Evolutionary conservation across 2,329 filamentous ascomycete species (phyloP).

Genomic region (Xylariaceae sp.): DNA sequence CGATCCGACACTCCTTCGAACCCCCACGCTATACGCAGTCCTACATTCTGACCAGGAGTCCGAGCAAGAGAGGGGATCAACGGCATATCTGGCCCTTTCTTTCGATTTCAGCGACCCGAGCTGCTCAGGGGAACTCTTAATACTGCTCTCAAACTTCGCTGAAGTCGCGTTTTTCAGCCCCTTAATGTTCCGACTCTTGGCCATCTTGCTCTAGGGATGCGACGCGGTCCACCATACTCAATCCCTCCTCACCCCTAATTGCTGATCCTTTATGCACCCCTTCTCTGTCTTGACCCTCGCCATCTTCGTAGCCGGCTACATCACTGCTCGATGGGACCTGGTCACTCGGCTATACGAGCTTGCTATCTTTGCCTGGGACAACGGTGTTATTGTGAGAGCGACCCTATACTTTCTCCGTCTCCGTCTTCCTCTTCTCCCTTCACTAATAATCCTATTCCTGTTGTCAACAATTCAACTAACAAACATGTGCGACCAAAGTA

Average conservation of each 20-base stretch:
- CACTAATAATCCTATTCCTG: not conserved
- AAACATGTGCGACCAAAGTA: conserved; percentile 47
- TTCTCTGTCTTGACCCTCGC: conserved; percentile 93
- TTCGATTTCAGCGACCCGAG: not conserved
- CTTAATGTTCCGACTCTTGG: not conserved
- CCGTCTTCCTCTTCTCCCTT: not conserved
- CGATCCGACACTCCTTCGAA: conserved; percentile 13
- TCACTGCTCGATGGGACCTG: conserved; percentile 97
- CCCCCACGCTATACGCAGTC: not conserved
- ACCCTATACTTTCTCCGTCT: not conserved
- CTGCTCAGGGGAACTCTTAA: not conserved
- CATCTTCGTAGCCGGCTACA: conserved; percentile 99
- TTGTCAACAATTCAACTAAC: not conserved
- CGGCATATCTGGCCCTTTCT: not conserved
- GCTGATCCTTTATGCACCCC: conserved; percentile 70
- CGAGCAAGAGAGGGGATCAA: conserved; percentile 2
- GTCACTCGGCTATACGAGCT: conserved; percentile 96
- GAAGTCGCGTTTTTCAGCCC: not conserved
- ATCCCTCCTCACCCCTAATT: conserved; percentile 32
- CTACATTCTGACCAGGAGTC: not conserved
- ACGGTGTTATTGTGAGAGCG: conserved; percentile 81
- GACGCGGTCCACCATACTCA: conserved; percentile 34
- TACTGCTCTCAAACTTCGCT: not conserved
- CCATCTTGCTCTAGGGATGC: conserved; percentile 23
- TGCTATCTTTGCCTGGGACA: conserved; percentile 94